Evolutionary conservation across 495 filamentous ascomycete genomes (phyloP), one percentile per base, ranked within the genome.

Genomic region (Glutinoglossum americanum): DNA sequence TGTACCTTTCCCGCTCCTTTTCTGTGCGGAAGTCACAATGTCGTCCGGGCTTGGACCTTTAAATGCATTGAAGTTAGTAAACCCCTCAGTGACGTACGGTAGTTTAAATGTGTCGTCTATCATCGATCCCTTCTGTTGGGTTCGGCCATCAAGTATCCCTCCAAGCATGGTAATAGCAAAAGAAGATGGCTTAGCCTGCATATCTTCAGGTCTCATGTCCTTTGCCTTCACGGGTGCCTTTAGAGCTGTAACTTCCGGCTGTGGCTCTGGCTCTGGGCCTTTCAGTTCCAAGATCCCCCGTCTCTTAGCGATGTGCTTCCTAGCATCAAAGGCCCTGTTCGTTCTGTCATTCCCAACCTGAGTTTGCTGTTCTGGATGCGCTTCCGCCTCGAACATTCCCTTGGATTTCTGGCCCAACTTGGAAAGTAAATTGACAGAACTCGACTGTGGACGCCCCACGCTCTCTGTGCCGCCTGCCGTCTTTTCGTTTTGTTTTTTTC

Each of bases 1-100:
- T 6, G 13, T 23, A 49, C 39, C 56, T 26, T 61, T 57, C 26
- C 53, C 73, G 82, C 84, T 93, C 87, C 82, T 89, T 92, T 92
- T 83, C 70, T 96, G 92, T 60, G 92, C 92, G 67, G 81, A 79
- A 44, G 82, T 71, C 59, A 97, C 84, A 60, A 90, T 72, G 70
- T 96, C 93, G 70, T 98, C 92, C 63, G 92, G 92, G 68, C 90
- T 96, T 57, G 92, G 92, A 60, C 77, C 85, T 79, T 82, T 73
- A 73, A 97, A 98, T 56, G 82, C 80, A 70, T 78, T 60, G 41
- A 67, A 66, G 70, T 79, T 69, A 74, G 73, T 66, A 68, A 71
- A 64, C 55, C 72, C 51, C 64, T 57, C 67, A 68, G 66, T 71
- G 66, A 62, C 73, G 68, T 76, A 76, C 61, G 72, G 80, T 65